Conservation (phyloP, 371 early-diverging fungal genomes). For the Mucor indicus region DNA sequence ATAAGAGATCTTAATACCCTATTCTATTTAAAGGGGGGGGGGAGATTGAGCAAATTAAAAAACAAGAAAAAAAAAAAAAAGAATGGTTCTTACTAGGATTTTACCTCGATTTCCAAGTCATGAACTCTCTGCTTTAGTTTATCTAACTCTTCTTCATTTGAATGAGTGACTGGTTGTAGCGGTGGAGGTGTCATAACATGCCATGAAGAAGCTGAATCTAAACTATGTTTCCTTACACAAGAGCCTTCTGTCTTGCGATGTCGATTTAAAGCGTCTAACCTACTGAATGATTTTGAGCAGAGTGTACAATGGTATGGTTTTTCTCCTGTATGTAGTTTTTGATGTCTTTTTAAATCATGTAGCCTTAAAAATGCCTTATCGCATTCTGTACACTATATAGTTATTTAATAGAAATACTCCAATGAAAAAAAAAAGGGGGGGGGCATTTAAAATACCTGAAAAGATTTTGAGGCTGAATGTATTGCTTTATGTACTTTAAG, state of each 20-base stretch:
- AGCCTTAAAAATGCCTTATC: constrained; percentile 59
- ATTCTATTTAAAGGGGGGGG: too few relatives aligned
- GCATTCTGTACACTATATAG: constrained; percentile 37
- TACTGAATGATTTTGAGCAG: constrained; percentile 62
- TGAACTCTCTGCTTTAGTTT: constrained; percentile 13
- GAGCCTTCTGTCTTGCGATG: constrained; percentile 63
- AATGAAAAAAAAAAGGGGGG: not conserved
- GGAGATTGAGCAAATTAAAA: too few relatives aligned
- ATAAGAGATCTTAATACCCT: constrained; percentile 20
- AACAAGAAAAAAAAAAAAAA: not conserved
- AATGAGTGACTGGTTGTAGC: constrained; percentile 2
- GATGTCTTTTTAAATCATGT: constrained; percentile 76
- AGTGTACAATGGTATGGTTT: constrained; percentile 52
- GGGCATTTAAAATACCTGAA: constrained; percentile 23
- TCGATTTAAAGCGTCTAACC: constrained; percentile 70
- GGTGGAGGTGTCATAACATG: not conserved
- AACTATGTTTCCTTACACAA: constrained; percentile 1
- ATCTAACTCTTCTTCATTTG: constrained; percentile 16
- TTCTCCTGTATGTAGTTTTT: constrained; percentile 75
- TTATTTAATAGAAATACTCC: not conserved
- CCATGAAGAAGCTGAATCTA: not conserved
- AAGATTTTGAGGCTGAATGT: constrained; percentile 43
- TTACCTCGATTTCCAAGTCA: constrained; percentile 26
- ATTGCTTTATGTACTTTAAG: constrained; percentile 47
- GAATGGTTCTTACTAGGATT: not conserved